These are phyloP conservation scores for Myxozyma geophila DNA, from an alignment of 805 yeast genomes.

Conservation along the genomic window DNA sequence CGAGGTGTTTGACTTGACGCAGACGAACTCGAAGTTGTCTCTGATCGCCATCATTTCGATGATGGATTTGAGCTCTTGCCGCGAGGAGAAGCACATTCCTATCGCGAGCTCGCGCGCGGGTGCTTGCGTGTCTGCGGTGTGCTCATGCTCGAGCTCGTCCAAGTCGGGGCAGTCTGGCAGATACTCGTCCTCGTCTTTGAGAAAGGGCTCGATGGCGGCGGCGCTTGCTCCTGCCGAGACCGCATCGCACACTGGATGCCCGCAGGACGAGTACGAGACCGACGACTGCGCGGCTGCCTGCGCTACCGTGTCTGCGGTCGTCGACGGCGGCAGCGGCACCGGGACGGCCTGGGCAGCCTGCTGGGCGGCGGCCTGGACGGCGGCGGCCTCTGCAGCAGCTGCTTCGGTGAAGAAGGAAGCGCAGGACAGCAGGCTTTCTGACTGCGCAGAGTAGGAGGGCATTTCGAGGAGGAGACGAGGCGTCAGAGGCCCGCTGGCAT, in stretches of 20 bases:
- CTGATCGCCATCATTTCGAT: constrained; percentile 23
- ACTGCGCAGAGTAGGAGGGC: not conserved
- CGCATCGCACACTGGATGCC: constrained; percentile 5
- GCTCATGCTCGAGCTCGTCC: not conserved
- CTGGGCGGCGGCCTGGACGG: not conserved
- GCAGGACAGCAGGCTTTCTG: not conserved
- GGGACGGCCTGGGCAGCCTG: no score
- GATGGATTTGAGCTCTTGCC: constrained; percentile 21
- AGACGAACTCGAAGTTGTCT: constrained; percentile 28
- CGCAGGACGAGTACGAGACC: not conserved
- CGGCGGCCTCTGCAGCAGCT: not conserved
- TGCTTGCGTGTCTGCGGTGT: not conserved
- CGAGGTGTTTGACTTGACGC: constrained; percentile 25
- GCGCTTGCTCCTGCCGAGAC: not conserved
- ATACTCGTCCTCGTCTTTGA: no score
- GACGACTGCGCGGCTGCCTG: not conserved
- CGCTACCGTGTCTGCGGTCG: not conserved
- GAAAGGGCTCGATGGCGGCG: no score
- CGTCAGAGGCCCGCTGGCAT: constrained; percentile 7
- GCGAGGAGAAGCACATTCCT: constrained; percentile 21
- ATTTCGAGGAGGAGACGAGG: not conserved
- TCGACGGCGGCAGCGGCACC: not conserved
- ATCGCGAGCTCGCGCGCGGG: constrained; percentile 13
- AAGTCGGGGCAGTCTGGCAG: not conserved
- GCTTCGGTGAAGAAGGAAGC: constrained; percentile 1